These are phyloP conservation scores for Boletus subcaerulescens DNA, from an alignment of 768 basidiomycete genomes.

Conservation along the genomic window DNA sequence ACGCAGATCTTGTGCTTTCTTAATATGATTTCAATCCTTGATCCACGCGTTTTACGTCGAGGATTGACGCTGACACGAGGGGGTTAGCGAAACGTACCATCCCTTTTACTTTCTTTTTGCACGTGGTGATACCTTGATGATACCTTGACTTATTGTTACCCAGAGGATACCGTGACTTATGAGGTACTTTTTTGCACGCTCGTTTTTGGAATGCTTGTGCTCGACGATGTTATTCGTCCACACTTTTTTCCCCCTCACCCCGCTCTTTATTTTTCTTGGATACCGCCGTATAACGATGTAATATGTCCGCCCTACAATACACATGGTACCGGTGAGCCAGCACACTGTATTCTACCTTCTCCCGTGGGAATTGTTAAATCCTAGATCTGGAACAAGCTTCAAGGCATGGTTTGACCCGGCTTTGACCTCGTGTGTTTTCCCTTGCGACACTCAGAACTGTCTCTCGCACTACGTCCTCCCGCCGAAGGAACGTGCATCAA, in stretches of 20 bases:
- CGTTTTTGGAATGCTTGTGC: not conserved
- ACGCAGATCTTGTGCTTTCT: not conserved
- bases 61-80: not conserved
- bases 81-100: not conserved
- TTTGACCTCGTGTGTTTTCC: too few species aligned
- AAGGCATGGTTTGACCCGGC: too few species aligned
- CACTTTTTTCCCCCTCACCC: not conserved
- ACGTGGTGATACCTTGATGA: not conserved
- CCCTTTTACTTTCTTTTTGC: too few species aligned
- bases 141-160: slow-evolving; percentile 1
- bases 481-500: too few species aligned
- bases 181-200: not conserved
- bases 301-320: too few species aligned
- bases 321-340: too few species aligned
- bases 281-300: not conserved
- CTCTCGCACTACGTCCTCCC: too few species aligned
- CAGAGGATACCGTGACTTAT: not conserved
- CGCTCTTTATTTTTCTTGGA: not conserved
- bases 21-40: not conserved
- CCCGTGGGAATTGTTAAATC: too few species aligned
- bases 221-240: not conserved
- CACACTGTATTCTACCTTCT: too few species aligned
- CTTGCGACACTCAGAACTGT: too few species aligned
- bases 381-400: too few species aligned
- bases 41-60: not conserved